phyloP scores from a whole-genome alignment of 352 stramenopile species.

The Pythium sp. region DNA sequence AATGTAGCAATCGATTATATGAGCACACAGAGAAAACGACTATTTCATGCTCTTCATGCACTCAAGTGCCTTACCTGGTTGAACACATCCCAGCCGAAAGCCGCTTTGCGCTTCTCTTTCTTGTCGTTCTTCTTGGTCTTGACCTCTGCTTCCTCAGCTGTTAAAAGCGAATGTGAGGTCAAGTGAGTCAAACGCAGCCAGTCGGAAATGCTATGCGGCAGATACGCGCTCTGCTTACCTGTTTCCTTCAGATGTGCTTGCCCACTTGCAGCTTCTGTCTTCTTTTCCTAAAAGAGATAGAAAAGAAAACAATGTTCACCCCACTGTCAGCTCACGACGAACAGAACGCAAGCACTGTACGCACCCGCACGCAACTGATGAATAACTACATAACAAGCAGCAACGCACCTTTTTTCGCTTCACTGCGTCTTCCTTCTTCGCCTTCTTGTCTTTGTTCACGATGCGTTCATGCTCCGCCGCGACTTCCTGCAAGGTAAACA shows the following conservation, averaged over 20 bases:
- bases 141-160: conserved; percentile 47
- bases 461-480: conserved; percentile 65
- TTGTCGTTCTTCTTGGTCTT: conserved; percentile 67
- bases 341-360: neutral
- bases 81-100: conserved; percentile 84
- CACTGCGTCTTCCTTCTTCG: conserved; percentile 48
- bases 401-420: conserved; percentile 49
- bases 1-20: neutral
- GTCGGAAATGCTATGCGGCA: no score
- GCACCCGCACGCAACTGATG: neutral
- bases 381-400: neutral
- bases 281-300: conserved; percentile 58
- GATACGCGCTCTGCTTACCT: conserved; percentile 27
- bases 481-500: no score
- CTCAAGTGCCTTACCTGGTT: conserved; percentile 61
- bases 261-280: conserved; percentile 33
- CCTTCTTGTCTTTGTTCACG: conserved; percentile 65
- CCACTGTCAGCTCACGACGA: neutral
- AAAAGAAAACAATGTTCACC: neutral
- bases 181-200: neutral
- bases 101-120: conserved; percentile 78
- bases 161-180: conserved; percentile 1
- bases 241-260: conserved; percentile 66
- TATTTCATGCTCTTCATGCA: no score
- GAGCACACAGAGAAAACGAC: no score